Evolutionary conservation across 2,329 filamentous ascomycete species (phyloP).

Genomic region (Bipolaris oryzae): DNA sequence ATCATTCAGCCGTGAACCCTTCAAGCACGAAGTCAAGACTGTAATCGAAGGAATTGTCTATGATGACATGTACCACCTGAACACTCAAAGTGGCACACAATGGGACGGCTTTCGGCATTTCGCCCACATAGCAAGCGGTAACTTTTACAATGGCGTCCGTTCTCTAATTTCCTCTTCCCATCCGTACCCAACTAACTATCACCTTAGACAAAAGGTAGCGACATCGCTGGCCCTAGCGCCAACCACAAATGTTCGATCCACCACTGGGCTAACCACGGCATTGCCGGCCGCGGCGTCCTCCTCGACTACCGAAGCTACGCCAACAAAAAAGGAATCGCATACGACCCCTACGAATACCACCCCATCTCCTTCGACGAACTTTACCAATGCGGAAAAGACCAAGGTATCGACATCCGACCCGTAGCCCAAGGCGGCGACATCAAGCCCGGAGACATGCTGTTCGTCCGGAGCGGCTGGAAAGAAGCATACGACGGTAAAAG

Average conservation of each 20-base stretch:
- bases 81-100: constrained; percentile 54
- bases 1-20: constrained; percentile 59
- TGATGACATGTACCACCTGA: constrained; percentile 53
- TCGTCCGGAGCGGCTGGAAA: constrained; percentile 68
- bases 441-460: constrained; percentile 67
- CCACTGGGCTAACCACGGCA: constrained; percentile 54
- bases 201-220: constrained; percentile 46
- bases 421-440: constrained; percentile 61
- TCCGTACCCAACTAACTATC: not conserved
- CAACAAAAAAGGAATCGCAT: constrained; percentile 50
- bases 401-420: constrained; percentile 67
- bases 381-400: constrained; percentile 62
- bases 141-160: constrained; percentile 51
- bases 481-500: constrained; percentile 60
- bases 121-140: constrained; percentile 47
- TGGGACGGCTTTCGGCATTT: constrained; percentile 56
- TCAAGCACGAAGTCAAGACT: constrained; percentile 61
- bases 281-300: constrained; percentile 53
- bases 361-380: constrained; percentile 56
- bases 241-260: constrained; percentile 55
- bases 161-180: not conserved
- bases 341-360: constrained; percentile 52
- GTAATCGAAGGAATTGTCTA: constrained; percentile 46
- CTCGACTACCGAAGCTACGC: constrained; percentile 54
- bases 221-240: constrained; percentile 48